These are phyloP conservation scores for Martensiomyces pterosporus DNA, from an alignment of 192 early-diverging fungal genomes.

Conservation along the genomic window DNA sequence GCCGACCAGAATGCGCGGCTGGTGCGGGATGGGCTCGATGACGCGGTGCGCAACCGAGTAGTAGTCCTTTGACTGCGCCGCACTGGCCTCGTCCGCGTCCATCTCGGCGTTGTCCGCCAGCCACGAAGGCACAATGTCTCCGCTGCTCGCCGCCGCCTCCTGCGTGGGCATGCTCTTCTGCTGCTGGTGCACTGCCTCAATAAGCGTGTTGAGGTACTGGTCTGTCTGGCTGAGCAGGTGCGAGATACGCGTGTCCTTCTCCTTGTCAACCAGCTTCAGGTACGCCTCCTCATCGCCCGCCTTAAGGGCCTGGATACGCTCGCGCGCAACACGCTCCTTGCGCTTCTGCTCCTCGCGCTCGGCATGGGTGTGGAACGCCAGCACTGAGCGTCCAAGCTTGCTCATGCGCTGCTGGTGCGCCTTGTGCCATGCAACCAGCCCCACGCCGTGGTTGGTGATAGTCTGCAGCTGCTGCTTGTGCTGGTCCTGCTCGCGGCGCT, in stretches of 20 bases:
- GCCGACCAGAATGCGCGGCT: constrained; percentile 81
- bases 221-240: constrained; percentile 89
- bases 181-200: constrained; percentile 82
- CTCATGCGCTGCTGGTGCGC: constrained; percentile 61
- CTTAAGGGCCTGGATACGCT: constrained; percentile 95
- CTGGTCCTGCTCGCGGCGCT: constrained; percentile 79
- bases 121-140: constrained; percentile 24
- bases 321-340: constrained; percentile 75
- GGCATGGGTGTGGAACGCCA: constrained; percentile 72
- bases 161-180: constrained; percentile 53
- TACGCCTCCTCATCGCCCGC: constrained; percentile 98
- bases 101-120: constrained; percentile 32
- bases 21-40: constrained; percentile 72
- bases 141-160: constrained; percentile 30
- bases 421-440: constrained; percentile 64
- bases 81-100: constrained; percentile 44
- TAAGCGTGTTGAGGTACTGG: constrained; percentile 76
- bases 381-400: constrained; percentile 73
- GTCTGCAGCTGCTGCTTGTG: constrained; percentile 75
- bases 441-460: constrained; percentile 71
- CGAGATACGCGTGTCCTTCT: constrained; percentile 94
- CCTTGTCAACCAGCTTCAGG: constrained; percentile 88
- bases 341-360: constrained; percentile 95
- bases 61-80: constrained; percentile 60
- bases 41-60: constrained; percentile 86